Evolutionary conservation across 805 yeast species (phyloP), one percentile per base, ranked within the genome.

Genomic region (Hanseniaspora taiwanica): DNA sequence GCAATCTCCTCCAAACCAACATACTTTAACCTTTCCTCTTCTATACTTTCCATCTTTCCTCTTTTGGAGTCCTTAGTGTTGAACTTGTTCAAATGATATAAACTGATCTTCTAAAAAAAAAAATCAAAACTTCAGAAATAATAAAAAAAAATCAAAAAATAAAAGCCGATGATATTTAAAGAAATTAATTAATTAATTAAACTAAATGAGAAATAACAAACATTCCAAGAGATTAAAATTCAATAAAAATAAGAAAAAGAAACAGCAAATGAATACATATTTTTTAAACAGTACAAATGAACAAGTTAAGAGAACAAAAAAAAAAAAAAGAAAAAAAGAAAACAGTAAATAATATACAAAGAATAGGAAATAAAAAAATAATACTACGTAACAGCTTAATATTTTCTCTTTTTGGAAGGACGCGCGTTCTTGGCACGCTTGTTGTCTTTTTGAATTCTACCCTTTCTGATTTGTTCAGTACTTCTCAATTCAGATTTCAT

Each of bases 361-460:
- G 9, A 5, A 25, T 5, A 5, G 5, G n/a, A 5, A 4, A 8
- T 7, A 5, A 8, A 25, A 4, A 25, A 5, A 25, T 3, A 25
- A 25, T 13, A 5, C n/a, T 4, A 25, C 4, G 10, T 25, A 25
- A 25, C 29, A 25, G 5, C 29, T 5, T 46, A 57, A 35, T 43
- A 51, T 42, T 58, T 61, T 42, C 66, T 55, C 51, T 59, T 71
- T 50, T 65, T 69, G 18, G 63, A 48, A 12, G 91, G 93, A 56
- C 96, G 73, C 2, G 81, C 94, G 50, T 85, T 87, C 75, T 91
- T 91, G 4, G 76, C 87, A 53, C 71, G 72, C 47, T 80, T 71
- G 62, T 83, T 70, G 45, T 86, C 93, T 61, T 77, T 71, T 27
- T 56, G 53, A 35, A 68, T 69, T 64, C 98, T 76, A 20, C 69